Percentiles rank a stretch among this genome's conserved stretches.
These are phyloP conservation scores for Rhododendron simsii DNA, from an alignment of 148 eudicot species.

Conservation along the genomic window DNA sequence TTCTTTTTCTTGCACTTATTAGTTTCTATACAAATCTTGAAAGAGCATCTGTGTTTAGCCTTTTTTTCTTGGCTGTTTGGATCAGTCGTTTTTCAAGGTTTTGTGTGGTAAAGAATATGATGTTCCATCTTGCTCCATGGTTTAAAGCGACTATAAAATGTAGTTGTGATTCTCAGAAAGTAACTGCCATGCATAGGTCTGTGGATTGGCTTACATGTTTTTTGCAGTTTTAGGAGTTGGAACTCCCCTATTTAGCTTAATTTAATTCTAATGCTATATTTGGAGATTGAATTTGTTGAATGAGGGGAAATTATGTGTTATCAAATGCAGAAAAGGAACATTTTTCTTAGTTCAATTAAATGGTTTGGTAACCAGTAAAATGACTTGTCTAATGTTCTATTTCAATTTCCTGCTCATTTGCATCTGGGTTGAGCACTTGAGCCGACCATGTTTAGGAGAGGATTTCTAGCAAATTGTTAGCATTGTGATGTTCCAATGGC, in stretches of 20 bases:
- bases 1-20: background rate
- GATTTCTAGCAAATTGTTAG: background rate
- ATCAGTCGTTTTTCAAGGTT: background rate
- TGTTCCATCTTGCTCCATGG: background rate
- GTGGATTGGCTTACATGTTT: background rate
- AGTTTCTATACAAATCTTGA: background rate
- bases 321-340: background rate
- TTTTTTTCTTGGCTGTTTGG: background rate
- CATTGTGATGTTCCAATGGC: background rate
- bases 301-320: background rate
- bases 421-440: background rate
- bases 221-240: background rate
- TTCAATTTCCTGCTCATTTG: background rate
- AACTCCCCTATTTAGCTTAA: background rate
- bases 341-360: background rate
- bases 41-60: background rate
- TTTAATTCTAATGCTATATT: background rate
- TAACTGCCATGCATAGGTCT: background rate
- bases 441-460: background rate
- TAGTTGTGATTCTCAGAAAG: background rate
- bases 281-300: background rate
- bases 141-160: background rate
- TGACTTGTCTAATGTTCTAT: background rate
- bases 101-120: background rate
- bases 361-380: background rate